phyloP scores from a whole-genome alignment of 2,329 filamentous ascomycete genomes.

The Alternaria novae-zelandiae region DNA sequence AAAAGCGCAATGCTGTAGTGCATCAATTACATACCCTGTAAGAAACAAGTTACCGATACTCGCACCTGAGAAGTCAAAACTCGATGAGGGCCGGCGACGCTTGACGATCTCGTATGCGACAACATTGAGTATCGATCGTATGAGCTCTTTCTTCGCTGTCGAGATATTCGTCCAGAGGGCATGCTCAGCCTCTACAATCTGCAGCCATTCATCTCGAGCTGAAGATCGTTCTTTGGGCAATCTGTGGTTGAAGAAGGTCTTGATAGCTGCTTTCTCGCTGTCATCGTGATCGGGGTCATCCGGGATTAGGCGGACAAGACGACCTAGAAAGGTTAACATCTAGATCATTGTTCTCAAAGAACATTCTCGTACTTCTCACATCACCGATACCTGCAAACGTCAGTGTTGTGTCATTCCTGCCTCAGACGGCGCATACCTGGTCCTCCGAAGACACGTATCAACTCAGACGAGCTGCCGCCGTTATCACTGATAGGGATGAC shows the following conservation, averaged over 20 bases:
- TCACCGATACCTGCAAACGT: conserved; percentile 66
- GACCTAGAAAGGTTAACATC: conserved; percentile 60
- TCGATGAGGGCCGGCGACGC: conserved; percentile 53
- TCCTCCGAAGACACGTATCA: conserved; percentile 93
- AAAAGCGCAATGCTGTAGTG: not conserved
- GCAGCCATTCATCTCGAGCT: conserved; percentile 82
- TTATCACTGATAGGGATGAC: conserved; percentile 97
- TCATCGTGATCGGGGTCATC: conserved; percentile 59
- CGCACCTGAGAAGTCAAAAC: conserved; percentile 58
- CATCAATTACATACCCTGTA: conserved; percentile 51
- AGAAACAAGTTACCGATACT: conserved; percentile 60
- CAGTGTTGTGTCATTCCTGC: not conserved
- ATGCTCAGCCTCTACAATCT: conserved; percentile 85
- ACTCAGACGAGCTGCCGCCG: conserved; percentile 89
- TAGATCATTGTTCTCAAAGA: not conserved
- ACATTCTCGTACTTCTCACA: conserved; percentile 67
- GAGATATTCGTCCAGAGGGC: conserved; percentile 69
- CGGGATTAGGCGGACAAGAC: conserved; percentile 89
- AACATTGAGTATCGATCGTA: conserved; percentile 58
- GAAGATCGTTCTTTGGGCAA: conserved; percentile 66
- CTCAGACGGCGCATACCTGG: conserved; percentile 65
- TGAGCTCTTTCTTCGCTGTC: conserved; percentile 59
- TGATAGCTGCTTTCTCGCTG: conserved; percentile 71
- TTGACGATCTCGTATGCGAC: conserved; percentile 59
- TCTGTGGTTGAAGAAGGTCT: conserved; percentile 85